Conservation (phyloP, 148 eudicot species). For the Rhododendron williamsianum region DNA sequence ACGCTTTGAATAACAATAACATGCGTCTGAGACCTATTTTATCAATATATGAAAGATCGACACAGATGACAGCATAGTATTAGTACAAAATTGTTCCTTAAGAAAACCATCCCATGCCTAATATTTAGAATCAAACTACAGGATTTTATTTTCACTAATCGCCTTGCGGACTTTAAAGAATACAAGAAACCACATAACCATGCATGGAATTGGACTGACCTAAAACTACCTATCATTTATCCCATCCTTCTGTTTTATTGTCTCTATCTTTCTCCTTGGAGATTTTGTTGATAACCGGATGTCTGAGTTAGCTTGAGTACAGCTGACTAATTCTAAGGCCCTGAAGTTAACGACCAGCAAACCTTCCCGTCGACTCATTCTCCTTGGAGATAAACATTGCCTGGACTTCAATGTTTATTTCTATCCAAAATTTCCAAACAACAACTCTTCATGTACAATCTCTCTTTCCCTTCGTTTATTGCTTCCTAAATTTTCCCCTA, state of each 20-base stretch:
- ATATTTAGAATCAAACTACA: background rate
- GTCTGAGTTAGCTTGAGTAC: too few species aligned
- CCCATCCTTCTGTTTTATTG: background rate
- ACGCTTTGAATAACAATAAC: too few species aligned
- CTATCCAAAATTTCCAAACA: too few species aligned
- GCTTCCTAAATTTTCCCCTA: too few species aligned
- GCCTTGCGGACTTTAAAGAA: slow-evolving; percentile 25
- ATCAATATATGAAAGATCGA: too few species aligned
- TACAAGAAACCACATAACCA: background rate
- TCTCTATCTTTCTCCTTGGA: background rate
- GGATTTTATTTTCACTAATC: background rate
- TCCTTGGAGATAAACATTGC: background rate
- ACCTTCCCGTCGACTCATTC: background rate
- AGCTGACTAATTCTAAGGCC: too few species aligned
- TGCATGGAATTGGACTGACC: background rate
- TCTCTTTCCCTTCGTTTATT: background rate
- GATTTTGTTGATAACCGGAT: too few species aligned
- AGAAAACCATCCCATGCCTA: background rate
- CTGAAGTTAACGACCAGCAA: too few species aligned
- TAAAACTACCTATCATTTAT: background rate
- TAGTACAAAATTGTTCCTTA: background rate
- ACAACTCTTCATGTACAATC: slow-evolving; percentile 24
- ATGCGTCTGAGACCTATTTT: background rate
- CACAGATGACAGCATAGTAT: background rate
- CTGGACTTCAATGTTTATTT: background rate